phyloP scores from a whole-genome alignment of 257 asterid species.

The Gentiana straminea region DNA sequence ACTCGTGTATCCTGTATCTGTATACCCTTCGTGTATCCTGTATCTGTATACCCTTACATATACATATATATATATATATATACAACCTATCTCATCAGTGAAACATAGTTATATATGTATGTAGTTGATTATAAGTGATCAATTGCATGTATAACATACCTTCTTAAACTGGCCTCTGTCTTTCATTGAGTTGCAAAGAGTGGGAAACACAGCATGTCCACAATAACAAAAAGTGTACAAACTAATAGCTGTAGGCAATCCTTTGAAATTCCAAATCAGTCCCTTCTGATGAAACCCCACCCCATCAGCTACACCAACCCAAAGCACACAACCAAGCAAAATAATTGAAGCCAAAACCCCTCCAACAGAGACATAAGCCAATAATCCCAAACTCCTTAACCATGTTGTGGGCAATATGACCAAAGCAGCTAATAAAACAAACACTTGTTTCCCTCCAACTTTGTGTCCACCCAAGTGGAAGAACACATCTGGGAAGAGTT shows the following conservation, averaged over 20 bases:
- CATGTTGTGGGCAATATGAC: conserved; percentile 47
- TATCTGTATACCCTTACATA: too few relatives aligned
- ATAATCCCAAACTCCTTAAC: conserved; percentile 29
- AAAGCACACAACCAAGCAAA: conserved; percentile 20
- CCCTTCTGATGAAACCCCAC: conserved; percentile 40
- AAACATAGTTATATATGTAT: background rate
- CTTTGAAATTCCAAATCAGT: conserved; percentile 22
- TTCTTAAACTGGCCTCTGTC: conserved; percentile 28
- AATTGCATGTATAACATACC: background rate
- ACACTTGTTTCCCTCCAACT: conserved; percentile 27
- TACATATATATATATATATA: too few relatives aligned
- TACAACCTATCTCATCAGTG: too few relatives aligned
- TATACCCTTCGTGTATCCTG: too few relatives aligned
- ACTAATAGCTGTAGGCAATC: conserved; percentile 36
- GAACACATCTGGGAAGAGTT: conserved; percentile 26
- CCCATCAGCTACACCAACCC: conserved; percentile 39
- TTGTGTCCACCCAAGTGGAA: conserved; percentile 12
- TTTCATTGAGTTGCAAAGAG: conserved; percentile 36
- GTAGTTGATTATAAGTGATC: background rate
- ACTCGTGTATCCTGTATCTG: too few relatives aligned
- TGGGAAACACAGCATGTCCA: conserved; percentile 49
- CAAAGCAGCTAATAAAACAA: conserved; percentile 26
- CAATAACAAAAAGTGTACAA: conserved; percentile 42
- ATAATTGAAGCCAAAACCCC: conserved; percentile 37
- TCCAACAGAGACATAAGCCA: conserved; percentile 39